phyloP scores from a whole-genome alignment of 257 asterid species.

The Nicotiana knightiana region DNA sequence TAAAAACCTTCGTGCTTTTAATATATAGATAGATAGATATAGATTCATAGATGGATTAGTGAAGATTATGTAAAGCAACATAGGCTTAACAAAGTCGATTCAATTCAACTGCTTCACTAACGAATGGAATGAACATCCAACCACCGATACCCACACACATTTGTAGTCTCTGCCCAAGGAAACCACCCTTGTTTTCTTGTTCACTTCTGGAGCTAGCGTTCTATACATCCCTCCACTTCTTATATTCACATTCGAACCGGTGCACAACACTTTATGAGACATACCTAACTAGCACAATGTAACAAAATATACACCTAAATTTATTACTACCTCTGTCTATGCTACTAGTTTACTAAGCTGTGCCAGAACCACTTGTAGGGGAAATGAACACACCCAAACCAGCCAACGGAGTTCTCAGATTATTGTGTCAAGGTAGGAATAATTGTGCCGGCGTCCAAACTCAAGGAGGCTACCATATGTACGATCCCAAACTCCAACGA shows the following conservation, averaged over 20 bases:
- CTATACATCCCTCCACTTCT: slow-evolving; percentile 37
- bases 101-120: neutral
- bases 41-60: neutral
- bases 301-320: slow-evolving; percentile 1
- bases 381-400: slow-evolving; percentile 2
- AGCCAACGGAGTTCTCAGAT: slow-evolving; percentile 8
- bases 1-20: too few species aligned
- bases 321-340: neutral
- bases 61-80: neutral
- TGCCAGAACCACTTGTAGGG: neutral
- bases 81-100: neutral
- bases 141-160: neutral
- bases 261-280: neutral
- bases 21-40: too few species aligned
- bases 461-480: slow-evolving; percentile 84
- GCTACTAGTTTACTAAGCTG: slow-evolving; percentile 8
- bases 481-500: slow-evolving; percentile 79
- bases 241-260: slow-evolving; percentile 3
- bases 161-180: neutral
- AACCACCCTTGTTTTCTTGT: neutral
- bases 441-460: slow-evolving; percentile 54
- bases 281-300: slow-evolving; percentile 13
- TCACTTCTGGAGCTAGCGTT: slow-evolving; percentile 18
- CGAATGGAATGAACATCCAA: neutral
- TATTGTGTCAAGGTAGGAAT: slow-evolving; percentile 64